Evolutionary conservation across 2,329 filamentous ascomycete genomes (phyloP).

Genomic region (Phialemonium atrogriseum): DNA sequence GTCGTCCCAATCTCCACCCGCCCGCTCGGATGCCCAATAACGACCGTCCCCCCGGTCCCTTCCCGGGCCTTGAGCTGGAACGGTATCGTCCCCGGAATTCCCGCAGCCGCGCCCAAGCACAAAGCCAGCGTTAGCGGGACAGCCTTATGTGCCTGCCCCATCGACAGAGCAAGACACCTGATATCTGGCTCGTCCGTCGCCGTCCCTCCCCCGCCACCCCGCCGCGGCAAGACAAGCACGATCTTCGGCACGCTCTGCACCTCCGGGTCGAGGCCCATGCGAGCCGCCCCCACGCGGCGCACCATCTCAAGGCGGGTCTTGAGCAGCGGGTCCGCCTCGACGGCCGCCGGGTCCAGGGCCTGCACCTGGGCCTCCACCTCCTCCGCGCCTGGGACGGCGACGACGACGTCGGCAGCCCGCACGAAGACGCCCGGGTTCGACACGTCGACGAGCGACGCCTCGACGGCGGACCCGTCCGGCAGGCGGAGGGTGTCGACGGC

Average conservation of each 20-base stretch:
- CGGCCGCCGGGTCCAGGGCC: slow-evolving; percentile 14
- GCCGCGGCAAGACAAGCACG: slow-evolving; percentile 29
- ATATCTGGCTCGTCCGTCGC: slow-evolving; percentile 23
- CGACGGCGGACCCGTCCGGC: slow-evolving; percentile 17
- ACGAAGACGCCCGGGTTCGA: slow-evolving; percentile 35
- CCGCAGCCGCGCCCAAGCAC: slow-evolving; percentile 29
- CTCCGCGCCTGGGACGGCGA: slow-evolving; percentile 9
- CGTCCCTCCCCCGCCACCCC: slow-evolving; percentile 4
- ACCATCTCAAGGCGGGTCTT: slow-evolving; percentile 25
- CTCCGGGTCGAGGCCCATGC: slow-evolving; percentile 30
- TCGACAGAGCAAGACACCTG: slow-evolving; percentile 35
- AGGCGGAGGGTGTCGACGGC: slow-evolving; percentile 22
- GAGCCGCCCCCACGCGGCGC: slow-evolving; percentile 24
- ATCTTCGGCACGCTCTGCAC: slow-evolving; percentile 34
- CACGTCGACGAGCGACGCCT: slow-evolving; percentile 30
- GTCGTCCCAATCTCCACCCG: slow-evolving; percentile 35
- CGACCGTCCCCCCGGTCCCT: slow-evolving; percentile 18
- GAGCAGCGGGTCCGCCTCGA: slow-evolving; percentile 23
- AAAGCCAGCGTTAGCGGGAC: slow-evolving; percentile 31
- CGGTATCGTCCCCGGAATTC: slow-evolving; percentile 32
- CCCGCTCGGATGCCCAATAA: slow-evolving; percentile 39
- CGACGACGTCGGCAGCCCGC: slow-evolving; percentile 19
- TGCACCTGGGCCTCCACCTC: no score
- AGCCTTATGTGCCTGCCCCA: slow-evolving; percentile 36
- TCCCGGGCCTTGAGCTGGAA: slow-evolving; percentile 18